Evolutionary conservation across 129 eudicot genomes (phyloP).

Genomic region (Lactuca sativa): DNA sequence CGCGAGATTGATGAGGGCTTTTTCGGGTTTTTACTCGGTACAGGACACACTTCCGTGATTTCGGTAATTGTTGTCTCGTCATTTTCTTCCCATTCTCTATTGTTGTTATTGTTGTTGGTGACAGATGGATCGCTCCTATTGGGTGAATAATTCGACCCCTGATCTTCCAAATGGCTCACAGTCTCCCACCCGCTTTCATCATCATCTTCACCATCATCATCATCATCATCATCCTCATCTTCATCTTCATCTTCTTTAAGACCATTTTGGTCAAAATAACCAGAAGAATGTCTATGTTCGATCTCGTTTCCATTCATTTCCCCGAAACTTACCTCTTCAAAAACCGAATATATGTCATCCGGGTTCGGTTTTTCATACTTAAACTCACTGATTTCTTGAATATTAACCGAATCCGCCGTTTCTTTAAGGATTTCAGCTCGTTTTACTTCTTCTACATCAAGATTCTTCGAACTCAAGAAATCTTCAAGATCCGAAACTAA

Average conservation of each 20-base stretch:
- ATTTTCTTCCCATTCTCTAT: conserved; percentile 65
- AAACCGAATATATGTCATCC: conserved; percentile 70
- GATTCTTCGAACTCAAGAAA: conserved; percentile 50
- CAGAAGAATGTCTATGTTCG: conserved; percentile 39
- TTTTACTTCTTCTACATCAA: conserved; percentile 45
- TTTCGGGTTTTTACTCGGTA: conserved; percentile 41
- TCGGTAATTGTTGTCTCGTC: conserved; percentile 55
- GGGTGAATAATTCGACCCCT: conserved; percentile 75
- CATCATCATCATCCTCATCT: conserved; percentile 53
- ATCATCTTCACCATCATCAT: conserved; percentile 50
- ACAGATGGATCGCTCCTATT: conserved; percentile 71
- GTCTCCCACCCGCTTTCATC: conserved; percentile 98
- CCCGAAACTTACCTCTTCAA: conserved; percentile 69
- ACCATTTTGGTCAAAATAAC: conserved; percentile 41
- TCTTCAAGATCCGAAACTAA: conserved; percentile 54
- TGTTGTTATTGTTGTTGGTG: conserved; percentile 43
- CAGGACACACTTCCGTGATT: conserved; percentile 64
- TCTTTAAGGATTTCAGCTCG: conserved; percentile 57
- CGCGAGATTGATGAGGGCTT: conserved; percentile 66
- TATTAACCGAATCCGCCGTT: conserved; percentile 47
- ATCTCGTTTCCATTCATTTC: conserved; percentile 55
- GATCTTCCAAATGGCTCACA: conserved; percentile 78
- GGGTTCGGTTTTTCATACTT: conserved; percentile 76
- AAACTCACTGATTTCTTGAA: conserved; percentile 67
- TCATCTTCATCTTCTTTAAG: conserved; percentile 40